Base-by-base conservation (phyloP, 345 rosid genomes). In the Bruguiera sexangula region DNA sequence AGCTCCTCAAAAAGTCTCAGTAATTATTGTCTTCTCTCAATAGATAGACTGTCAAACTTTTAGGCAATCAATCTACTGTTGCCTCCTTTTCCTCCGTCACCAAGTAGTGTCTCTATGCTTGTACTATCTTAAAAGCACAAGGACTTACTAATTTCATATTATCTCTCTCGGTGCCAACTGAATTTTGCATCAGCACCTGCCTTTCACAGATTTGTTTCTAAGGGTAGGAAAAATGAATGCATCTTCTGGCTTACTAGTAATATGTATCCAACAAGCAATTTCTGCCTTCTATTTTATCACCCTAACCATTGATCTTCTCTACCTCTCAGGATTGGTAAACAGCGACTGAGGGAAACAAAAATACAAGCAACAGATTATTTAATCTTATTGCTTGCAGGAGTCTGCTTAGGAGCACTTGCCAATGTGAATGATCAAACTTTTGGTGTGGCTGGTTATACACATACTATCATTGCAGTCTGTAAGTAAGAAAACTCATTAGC, bases 381-480 rank as follows among this genome's bases (percentile, higher is more conserved):
- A 69, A 95, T 95, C 71, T 81, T 95, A 68, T 79, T 95, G 71
- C 96, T 95, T 59, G 99, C 98, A 54, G 99, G 97, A 69, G 92
- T 92, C 67, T 92, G 96, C 85, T 82, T 95, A 80, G 99, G 99
- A 75, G 73, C 91, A 34, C 73, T 95, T 50, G 72, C 81, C 59
- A 83, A 85, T 75, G 77, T 62, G 10, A 84, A 85, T 36, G 98
- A 95, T 67, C 79, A 85, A 76, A 84, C 77, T 66, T 90, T 95
- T 66, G 99, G 98, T 63, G 89, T 85, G 30, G 63, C 80, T 60
- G 90, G 93, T 76, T 95, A 90, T 66, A 82, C 85, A 32, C 84
- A 92, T 51, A 87, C 96, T 43, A 89, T 90, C n/a, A 95, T 92
- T 34, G 99, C 96, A 32, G 94, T 95, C 36, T 95, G 98, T 90